Evolutionary conservation across 495 filamentous ascomycete species (phyloP).

Genomic region (Achaetomiella virescens): DNA sequence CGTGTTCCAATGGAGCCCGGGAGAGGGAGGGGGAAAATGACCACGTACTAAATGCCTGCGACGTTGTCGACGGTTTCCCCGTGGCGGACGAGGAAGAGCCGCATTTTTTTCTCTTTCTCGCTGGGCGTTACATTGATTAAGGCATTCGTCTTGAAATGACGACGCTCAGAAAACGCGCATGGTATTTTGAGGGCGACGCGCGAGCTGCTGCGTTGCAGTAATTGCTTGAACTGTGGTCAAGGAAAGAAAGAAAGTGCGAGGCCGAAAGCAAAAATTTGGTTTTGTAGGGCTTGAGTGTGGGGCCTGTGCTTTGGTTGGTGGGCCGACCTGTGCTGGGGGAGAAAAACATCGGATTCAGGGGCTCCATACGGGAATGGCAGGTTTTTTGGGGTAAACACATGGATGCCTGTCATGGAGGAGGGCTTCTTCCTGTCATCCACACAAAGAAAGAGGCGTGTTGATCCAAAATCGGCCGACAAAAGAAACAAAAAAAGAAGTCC

Average conservation of each 20-base stretch:
- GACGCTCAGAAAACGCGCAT: not conserved
- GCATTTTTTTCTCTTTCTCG: constrained; percentile 44
- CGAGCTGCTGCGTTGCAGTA: not conserved
- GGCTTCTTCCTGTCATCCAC: no score
- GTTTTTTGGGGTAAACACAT: no score
- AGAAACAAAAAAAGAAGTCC: no score
- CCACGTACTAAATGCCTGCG: constrained; percentile 62
- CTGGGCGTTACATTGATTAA: not conserved
- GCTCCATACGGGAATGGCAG: no score
- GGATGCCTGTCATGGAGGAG: no score
- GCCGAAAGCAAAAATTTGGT: not conserved
- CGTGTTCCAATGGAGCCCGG: no score
- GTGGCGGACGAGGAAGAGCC: constrained; percentile 73
- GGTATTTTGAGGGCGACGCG: not conserved
- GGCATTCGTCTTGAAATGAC: not conserved
- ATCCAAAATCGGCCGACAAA: no score
- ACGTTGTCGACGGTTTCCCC: constrained; percentile 88
- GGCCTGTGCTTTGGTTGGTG: not conserved
- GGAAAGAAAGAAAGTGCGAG: not conserved
- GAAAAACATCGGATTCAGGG: not conserved
- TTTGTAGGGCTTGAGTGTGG: constrained; percentile 2
- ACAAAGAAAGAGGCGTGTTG: no score
- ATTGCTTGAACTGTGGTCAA: not conserved
- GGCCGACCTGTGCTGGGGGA: not conserved
- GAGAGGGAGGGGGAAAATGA: not conserved